Evolutionary conservation across 2,329 filamentous ascomycete species (phyloP).

Genomic region (Calonectria leucothoes): DNA sequence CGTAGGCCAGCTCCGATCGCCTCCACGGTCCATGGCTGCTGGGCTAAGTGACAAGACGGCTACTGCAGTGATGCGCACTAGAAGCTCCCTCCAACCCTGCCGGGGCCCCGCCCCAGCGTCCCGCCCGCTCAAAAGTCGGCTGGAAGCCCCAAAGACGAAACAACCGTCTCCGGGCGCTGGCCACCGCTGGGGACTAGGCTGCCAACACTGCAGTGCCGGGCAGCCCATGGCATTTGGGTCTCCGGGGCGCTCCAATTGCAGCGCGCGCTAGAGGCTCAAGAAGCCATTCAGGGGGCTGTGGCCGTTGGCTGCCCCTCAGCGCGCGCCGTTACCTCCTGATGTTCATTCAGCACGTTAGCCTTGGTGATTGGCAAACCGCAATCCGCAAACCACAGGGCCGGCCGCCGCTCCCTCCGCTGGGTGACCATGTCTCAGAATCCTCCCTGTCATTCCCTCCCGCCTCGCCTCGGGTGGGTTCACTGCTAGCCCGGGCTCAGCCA

Average conservation of each 20-base stretch:
- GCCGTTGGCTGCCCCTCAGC: neutral
- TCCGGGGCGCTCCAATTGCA: neutral
- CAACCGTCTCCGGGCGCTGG: constrained; percentile 11
- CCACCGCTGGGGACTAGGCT: neutral
- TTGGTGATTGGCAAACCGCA: neutral
- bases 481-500: constrained; percentile 1
- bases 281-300: neutral
- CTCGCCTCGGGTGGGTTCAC: constrained; percentile 2
- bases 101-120: constrained; percentile 18
- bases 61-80: constrained; percentile 6
- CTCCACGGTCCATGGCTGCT: neutral
- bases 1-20: constrained; percentile 3
- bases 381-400: neutral
- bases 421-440: neutral
- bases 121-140: constrained; percentile 8
- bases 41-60: neutral
- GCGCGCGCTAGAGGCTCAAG: neutral
- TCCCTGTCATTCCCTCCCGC: neutral
- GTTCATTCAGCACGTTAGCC: neutral
- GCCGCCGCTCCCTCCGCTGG: neutral
- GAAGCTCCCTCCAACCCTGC: neutral
- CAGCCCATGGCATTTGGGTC: neutral
- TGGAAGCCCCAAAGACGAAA: constrained; percentile 11
- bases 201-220: neutral
- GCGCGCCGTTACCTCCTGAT: neutral